Conservation (phyloP, 208 protist genomes). For the Leishmania turanica region DNA sequence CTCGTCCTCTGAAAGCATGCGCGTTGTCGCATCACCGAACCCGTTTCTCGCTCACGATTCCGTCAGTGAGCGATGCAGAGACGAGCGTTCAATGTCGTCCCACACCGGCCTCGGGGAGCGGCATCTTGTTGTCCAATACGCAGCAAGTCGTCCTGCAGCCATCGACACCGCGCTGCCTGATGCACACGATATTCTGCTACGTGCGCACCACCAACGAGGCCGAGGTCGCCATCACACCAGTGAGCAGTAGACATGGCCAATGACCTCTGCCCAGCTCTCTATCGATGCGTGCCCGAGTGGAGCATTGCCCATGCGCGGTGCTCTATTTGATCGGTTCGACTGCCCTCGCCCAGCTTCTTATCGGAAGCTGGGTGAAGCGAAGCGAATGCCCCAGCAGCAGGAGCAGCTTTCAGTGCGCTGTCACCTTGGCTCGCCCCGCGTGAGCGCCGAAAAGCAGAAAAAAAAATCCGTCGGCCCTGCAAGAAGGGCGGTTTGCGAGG, state of each 20-base stretch:
- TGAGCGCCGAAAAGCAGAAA: too few relatives aligned
- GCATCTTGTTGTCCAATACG: slow-evolving; percentile 41
- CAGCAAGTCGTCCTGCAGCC: slow-evolving; percentile 39
- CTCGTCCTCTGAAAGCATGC: not conserved
- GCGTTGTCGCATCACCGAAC: slow-evolving; percentile 11
- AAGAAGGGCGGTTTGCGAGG: not conserved
- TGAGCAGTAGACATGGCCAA: slow-evolving; percentile 25
- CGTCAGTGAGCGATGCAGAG: slow-evolving; percentile 26
- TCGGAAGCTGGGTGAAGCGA: not conserved
- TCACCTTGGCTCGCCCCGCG: not conserved
- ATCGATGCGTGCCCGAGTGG: not conserved
- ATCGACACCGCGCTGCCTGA: slow-evolving; percentile 40
- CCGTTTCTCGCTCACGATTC: slow-evolving; percentile 50
- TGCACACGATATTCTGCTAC: slow-evolving; percentile 38
- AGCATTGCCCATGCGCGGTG: not conserved
- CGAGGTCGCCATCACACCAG: slow-evolving; percentile 40
- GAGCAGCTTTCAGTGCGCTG: not conserved
- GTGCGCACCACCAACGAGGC: slow-evolving; percentile 22
- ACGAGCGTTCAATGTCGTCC: slow-evolving; percentile 28
- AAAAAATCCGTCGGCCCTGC: not conserved
- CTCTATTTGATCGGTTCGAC: not conserved
- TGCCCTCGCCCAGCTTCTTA: not conserved
- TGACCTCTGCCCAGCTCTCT: not conserved
- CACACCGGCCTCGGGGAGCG: slow-evolving; percentile 21
- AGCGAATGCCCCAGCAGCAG: not conserved